Percentiles rank a stretch among this genome's conserved stretches.
These are phyloP conservation scores for Porpolomopsis calyptriformis DNA, from an alignment of 768 basidiomycete genomes.

Conservation along the genomic window DNA sequence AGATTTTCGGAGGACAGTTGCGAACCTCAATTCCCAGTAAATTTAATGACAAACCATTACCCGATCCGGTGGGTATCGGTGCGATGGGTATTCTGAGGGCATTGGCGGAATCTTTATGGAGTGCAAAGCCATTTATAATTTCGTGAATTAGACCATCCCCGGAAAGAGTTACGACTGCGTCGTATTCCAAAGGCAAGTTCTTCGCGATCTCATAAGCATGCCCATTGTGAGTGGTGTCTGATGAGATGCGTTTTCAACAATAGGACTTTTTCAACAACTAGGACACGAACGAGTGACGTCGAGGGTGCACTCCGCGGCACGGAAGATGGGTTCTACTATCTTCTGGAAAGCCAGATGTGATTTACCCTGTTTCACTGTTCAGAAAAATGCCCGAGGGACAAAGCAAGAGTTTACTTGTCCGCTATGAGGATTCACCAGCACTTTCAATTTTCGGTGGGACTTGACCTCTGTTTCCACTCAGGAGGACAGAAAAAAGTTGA, in stretches of 20 bases:
- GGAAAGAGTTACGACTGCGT: constrained; percentile 65
- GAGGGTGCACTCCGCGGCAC: constrained; percentile 50
- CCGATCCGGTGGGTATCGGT: constrained; percentile 75
- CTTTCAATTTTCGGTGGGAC: constrained; percentile 45
- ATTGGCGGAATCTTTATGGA: constrained; percentile 44
- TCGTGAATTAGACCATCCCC: constrained; percentile 83
- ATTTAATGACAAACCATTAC: constrained; percentile 67
- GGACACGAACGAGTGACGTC: constrained; percentile 49
- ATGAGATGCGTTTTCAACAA: not conserved
- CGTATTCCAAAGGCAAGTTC: constrained; percentile 46
- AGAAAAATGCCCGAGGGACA: not conserved
- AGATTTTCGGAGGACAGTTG: not conserved
- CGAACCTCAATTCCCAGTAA: constrained; percentile 56
- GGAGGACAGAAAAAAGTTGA: not conserved
- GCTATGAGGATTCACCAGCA: constrained; percentile 72
- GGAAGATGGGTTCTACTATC: constrained; percentile 62
- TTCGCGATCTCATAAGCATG: constrained; percentile 63
- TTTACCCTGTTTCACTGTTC: constrained; percentile 41
- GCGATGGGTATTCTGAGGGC: constrained; percentile 64
- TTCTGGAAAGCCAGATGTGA: constrained; percentile 41
- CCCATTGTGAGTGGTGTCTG: constrained; percentile 52
- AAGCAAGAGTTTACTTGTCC: constrained; percentile 46
- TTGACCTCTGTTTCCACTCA: constrained; percentile 32
- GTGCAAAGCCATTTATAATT: constrained; percentile 71
- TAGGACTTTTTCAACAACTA: not conserved